Base-by-base conservation (phyloP, 2,329 filamentous ascomycete species). In the Fusarium incarnatum region DNA sequence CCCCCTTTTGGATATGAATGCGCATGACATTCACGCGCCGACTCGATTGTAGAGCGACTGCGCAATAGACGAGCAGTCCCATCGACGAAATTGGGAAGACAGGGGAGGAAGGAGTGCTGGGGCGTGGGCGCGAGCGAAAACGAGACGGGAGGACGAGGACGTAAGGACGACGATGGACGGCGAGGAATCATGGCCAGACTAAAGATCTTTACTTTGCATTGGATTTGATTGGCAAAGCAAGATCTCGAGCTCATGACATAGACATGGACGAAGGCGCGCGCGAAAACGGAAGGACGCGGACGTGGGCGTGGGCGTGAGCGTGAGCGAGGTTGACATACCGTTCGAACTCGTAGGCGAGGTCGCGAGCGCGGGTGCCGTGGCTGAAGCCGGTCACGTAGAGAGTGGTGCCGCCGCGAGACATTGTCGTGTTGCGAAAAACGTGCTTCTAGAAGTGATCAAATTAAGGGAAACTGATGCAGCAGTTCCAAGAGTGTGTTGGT, bases 291-390 rank as follows among this genome's bases (percentile, higher is more conserved):
- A 79, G 77, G 75, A 77, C 77, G 75, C 76, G 76, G 76, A 71
- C 78, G 83, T 79, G 80, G 79, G 77, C 77, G 77, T 72, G 76
- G 76, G 67, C 77, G 76, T 76, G 76, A 77, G 74, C 79, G 79
- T 75, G 76, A 75, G 72, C 80, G 80, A 84, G 83, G 85, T 83
- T 87, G 88, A 97, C 94, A 90, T 97, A 98, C 94, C 95, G 94
- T 94, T 98, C 95, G 92, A 98, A 98, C 88, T 98, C 95, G 92
- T 97, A 98, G 87, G 95, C 94, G 83, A 98, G 93, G 88, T 99
- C 94, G 90, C 96, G 94, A 83, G 96, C 94, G 87, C 96, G 94
- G 83, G 95, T 98, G 83, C 95, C 94, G 84, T 97, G 94, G 89
- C 95, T 97, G 84, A 99, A 99, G 88, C 96, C 96, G 80, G 94